These are phyloP conservation scores for Candida piceae DNA, from an alignment of 805 yeast species.

Conservation along the genomic window DNA sequence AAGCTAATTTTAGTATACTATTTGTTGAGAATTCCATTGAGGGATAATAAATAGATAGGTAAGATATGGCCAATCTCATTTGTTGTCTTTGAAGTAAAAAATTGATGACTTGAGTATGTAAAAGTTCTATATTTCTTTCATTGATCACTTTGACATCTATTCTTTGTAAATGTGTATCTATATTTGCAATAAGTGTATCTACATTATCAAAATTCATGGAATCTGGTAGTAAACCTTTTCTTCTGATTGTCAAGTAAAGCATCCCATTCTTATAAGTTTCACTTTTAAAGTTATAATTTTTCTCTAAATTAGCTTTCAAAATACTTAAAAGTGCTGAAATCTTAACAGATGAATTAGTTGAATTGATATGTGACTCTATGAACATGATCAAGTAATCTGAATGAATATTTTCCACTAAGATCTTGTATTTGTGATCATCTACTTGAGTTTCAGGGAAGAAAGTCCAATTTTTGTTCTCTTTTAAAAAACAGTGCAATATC, in stretches of 20 bases:
- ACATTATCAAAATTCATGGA: background rate
- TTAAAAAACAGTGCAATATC: no score
- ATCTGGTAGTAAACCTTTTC: background rate
- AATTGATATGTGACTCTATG: background rate
- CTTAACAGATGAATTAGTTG: background rate
- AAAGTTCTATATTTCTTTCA: background rate
- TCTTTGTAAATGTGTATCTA: no score
- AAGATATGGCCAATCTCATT: background rate
- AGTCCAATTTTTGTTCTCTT: background rate
- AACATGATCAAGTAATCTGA: background rate
- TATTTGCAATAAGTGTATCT: background rate
- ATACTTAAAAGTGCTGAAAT: background rate
- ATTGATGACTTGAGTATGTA: background rate
- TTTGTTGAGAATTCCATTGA: background rate
- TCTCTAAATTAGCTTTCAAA: background rate
- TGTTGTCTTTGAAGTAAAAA: background rate
- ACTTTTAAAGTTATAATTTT: no score
- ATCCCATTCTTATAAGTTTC: background rate
- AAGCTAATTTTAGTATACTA: background rate
- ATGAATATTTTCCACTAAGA: no score
- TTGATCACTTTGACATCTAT: no score
- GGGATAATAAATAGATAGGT: background rate
- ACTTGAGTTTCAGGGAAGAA: background rate
- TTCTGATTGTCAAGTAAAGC: background rate
- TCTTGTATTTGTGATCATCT: no score